Percentiles rank a stretch among this genome's conserved stretches.
These are phyloP conservation scores for Mucor circinelloides DNA, from an alignment of 371 early-diverging fungal genomes.

Conservation along the genomic window DNA sequence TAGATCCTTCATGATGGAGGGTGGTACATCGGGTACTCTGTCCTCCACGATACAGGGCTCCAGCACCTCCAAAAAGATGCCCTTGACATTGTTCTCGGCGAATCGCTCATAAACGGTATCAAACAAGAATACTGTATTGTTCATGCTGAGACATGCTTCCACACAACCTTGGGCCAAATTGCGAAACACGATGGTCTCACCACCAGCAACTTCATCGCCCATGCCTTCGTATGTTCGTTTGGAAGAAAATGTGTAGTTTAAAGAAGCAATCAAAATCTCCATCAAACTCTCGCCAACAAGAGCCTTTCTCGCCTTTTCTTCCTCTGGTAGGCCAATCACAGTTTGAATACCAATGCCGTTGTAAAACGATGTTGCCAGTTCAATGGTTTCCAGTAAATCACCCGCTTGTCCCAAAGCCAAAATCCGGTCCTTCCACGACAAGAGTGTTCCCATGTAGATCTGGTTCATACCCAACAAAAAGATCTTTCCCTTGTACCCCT, in stretches of 20 bases:
- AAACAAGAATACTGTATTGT: conserved; percentile 70
- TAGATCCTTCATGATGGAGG: conserved; percentile 72
- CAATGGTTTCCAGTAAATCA: conserved; percentile 72
- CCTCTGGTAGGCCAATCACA: conserved; percentile 73
- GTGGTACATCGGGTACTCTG: conserved; percentile 61
- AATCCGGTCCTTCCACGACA: conserved; percentile 81
- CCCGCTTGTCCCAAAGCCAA: conserved; percentile 72
- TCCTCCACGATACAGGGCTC: conserved; percentile 69
- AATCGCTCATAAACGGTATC: conserved; percentile 76
- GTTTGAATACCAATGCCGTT: conserved; percentile 62
- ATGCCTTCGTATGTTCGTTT: conserved; percentile 49
- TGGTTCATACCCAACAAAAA: conserved; percentile 69
- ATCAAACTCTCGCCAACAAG: conserved; percentile 68
- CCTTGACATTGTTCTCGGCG: conserved; percentile 56
- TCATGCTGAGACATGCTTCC: conserved; percentile 71
- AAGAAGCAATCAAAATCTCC: conserved; percentile 68
- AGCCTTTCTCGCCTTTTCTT: conserved; percentile 57
- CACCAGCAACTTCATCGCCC: conserved; percentile 47
- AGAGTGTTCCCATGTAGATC: conserved; percentile 65
- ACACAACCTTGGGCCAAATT: conserved; percentile 66
- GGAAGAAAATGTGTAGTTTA: conserved; percentile 68
- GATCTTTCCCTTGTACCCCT: conserved; percentile 68
- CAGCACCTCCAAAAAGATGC: conserved; percentile 67
- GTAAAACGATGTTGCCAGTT: conserved; percentile 68
- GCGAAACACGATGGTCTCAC: conserved; percentile 51